Base-by-base conservation (phyloP, 805 yeast genomes). In the Barnettozyma californica region DNA sequence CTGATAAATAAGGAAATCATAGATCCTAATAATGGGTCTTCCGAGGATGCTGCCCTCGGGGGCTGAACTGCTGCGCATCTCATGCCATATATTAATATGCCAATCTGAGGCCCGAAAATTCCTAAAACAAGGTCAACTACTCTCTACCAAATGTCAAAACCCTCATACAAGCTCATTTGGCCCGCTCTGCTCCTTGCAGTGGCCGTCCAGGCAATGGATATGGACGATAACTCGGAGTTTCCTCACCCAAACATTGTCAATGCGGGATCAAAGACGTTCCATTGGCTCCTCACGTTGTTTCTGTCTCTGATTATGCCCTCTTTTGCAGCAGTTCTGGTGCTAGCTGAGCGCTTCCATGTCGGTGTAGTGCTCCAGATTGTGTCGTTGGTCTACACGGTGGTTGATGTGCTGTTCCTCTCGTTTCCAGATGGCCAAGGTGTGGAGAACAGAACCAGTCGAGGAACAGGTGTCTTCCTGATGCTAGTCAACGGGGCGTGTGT, bases 381-480 rank as follows among this genome's bases (percentile, higher is more conserved):
- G 0, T 67, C 77, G 40, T 70, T 77, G 0, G 69, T 59, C 0
- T 85, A 83, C 58, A 74, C 83, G 1, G 65, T 74, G 0, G 49
- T 81, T 23, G 94, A 85, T 50, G 76, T 80, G 2, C 41, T 81
- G 2, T 64, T 83, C 44, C 67, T 84, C 9, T 67, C 78, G 42
- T 85, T 83, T 58, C 83, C 86, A 1, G 92, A 85, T 60, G 70
- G 70, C 33, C 73, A 76, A 46, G 83, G 82, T 36, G 80, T 81
- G 48, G 92, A 85, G 60, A 84, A 83, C 62, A 66, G 76, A 48
- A 80, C 88, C 1, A 78, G 86, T 11, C 70, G 78, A 47, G 88
- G 87, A 0, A 78, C 89, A 0, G 78, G 80, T n/a, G 78, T 85
- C 83, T 76, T 80, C 53, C 67, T 84, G 44, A 61, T 76, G 23